Percentiles rank a stretch among this genome's conserved stretches.
Evolutionary conservation across 352 stramenopile species (phyloP).

Genomic region (Globisporangium nodosum): DNA sequence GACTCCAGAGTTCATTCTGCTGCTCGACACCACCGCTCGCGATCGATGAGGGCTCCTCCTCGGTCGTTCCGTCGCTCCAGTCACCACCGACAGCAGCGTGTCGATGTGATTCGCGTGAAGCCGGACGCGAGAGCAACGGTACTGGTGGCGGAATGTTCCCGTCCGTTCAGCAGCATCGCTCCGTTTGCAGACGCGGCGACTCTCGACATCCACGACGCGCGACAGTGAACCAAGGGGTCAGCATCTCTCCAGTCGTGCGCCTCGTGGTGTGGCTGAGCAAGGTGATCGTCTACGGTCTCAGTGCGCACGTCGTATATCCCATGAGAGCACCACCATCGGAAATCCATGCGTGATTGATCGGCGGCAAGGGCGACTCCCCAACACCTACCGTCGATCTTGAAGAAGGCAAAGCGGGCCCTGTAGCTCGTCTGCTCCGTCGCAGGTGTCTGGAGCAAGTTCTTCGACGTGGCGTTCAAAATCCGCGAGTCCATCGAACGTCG

Average conservation of each 20-base stretch:
- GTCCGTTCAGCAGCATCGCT: not conserved
- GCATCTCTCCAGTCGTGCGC: not conserved
- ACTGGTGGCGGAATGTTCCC: too few species aligned
- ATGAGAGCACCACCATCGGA: conserved; percentile 1
- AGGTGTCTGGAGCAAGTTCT: conserved; percentile 23
- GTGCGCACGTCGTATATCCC: not conserved
- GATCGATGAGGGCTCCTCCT: too few species aligned
- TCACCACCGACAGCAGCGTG: not conserved
- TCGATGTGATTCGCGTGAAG: not conserved
- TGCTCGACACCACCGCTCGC: too few species aligned
- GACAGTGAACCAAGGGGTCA: conserved; percentile 2
- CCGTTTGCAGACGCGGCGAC: not conserved
- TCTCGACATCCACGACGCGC: conserved; percentile 3
- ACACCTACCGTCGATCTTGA: not conserved
- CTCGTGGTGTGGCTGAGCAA: not conserved
- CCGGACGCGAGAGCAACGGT: not conserved
- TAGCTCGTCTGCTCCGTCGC: conserved; percentile 1
- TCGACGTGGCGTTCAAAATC: conserved; percentile 14
- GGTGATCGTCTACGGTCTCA: not conserved
- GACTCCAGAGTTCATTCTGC: too few species aligned
- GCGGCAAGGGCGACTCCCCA: not conserved
- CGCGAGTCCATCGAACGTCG: conserved; percentile 19
- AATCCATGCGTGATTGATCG: not conserved
- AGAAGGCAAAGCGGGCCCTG: not conserved
- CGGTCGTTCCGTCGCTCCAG: not conserved